These are phyloP conservation scores for Phytophthora fragariae DNA, from an alignment of 352 stramenopile genomes.

Conservation along the genomic window DNA sequence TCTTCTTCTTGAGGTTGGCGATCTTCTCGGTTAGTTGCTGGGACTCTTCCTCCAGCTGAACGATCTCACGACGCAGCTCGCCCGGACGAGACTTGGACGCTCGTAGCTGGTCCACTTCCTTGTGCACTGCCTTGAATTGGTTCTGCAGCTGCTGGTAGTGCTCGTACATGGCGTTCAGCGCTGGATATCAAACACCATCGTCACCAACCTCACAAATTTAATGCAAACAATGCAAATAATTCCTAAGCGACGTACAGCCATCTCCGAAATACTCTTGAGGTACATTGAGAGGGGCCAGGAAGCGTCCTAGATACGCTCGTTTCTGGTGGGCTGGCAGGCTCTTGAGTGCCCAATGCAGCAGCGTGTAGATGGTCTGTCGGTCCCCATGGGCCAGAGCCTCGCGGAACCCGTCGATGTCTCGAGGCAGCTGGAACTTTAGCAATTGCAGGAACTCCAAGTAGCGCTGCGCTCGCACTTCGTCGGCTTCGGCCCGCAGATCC, in stretches of 20 bases:
- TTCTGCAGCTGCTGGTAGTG: conserved; percentile 94
- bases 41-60: conserved; percentile 93
- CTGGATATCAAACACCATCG: conserved; percentile 23
- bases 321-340: conserved; percentile 91
- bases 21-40: conserved; percentile 94
- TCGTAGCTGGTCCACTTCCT: conserved; percentile 88
- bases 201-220: neutral
- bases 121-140: conserved; percentile 93
- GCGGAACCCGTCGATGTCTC: conserved; percentile 77
- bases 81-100: conserved; percentile 78
- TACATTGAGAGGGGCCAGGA: conserved; percentile 93
- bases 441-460: conserved; percentile 94
- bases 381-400: conserved; percentile 84
- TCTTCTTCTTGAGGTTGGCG: conserved; percentile 89
- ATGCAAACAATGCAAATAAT: neutral
- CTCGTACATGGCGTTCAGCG: conserved; percentile 84
- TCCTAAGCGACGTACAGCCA: conserved; percentile 54
- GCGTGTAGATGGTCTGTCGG: conserved; percentile 89
- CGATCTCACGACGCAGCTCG: conserved; percentile 92
- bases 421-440: conserved; percentile 93
- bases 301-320: conserved; percentile 93
- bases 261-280: conserved; percentile 94
- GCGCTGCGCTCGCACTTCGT: conserved; percentile 78
- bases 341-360: conserved; percentile 94
- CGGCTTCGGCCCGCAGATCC: conserved; percentile 84